Evolutionary conservation across 2,329 filamentous ascomycete species (phyloP).

Genomic region (Colletotrichum kahawae): DNA sequence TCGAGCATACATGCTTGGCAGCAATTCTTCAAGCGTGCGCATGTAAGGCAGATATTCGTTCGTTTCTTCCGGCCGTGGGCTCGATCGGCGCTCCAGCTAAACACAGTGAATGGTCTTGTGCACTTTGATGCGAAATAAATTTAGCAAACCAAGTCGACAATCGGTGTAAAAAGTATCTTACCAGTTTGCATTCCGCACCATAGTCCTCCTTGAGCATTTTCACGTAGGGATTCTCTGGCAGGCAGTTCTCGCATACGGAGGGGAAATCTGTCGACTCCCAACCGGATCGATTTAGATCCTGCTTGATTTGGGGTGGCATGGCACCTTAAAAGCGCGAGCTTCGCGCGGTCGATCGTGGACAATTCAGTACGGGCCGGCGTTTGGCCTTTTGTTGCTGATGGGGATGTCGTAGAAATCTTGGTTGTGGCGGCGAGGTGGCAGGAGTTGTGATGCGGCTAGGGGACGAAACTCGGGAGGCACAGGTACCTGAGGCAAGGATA

Average conservation of each 20-base stretch:
- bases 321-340: constrained; percentile 23
- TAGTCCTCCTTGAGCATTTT: constrained; percentile 99
- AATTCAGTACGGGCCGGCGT: background rate
- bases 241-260: constrained; percentile 88
- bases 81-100: constrained; percentile 92
- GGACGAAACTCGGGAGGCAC: background rate
- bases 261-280: constrained; percentile 95
- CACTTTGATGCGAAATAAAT: constrained; percentile 51
- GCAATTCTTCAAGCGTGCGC: constrained; percentile 96
- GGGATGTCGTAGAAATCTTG: background rate
- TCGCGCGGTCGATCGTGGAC: background rate
- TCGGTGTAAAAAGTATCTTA: constrained; percentile 25
- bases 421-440: background rate
- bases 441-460: background rate
- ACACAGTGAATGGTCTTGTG: constrained; percentile 94
- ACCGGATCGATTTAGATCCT: constrained; percentile 91
- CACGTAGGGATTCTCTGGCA: constrained; percentile 96
- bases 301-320: constrained; percentile 93
- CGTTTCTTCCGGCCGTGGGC: constrained; percentile 87
- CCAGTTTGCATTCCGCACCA: constrained; percentile 81
- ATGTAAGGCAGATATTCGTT: constrained; percentile 95
- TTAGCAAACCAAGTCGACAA: constrained; percentile 23
- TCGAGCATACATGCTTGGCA: constrained; percentile 99
- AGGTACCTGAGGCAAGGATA: background rate
- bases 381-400: background rate